Percentiles rank a stretch among this genome's conserved stretches.
phyloP scores from a whole-genome alignment of 768 basidiomycete species.

The Termitomyces sp. region DNA sequence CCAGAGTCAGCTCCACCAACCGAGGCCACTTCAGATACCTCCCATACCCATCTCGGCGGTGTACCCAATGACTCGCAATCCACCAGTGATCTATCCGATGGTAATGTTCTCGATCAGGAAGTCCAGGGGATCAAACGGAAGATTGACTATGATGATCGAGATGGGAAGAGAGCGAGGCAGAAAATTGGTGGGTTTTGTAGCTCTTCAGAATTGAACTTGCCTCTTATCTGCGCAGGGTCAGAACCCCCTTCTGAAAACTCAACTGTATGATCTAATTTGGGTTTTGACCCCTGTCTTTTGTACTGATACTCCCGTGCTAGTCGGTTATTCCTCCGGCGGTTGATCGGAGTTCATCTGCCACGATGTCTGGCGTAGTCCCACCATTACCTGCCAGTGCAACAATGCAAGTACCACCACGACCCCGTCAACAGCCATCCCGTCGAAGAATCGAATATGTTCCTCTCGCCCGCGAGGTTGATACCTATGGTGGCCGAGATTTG shows the following conservation, averaged over 20 bases:
- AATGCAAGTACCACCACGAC: constrained; percentile 28
- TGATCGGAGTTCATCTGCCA: constrained; percentile 22
- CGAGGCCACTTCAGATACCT: constrained; percentile 18
- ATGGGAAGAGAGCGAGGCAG: constrained; percentile 67
- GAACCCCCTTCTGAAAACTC: constrained; percentile 43
- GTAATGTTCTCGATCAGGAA: constrained; percentile 54
- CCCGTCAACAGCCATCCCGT: constrained; percentile 52
- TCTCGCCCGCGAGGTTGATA: constrained; percentile 68
- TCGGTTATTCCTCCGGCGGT: constrained; percentile 26
- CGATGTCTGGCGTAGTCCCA: constrained; percentile 20
- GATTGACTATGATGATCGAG: constrained; percentile 59
- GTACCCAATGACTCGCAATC: constrained; percentile 9
- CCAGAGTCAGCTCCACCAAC: constrained; percentile 26
- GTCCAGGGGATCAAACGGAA: constrained; percentile 70
- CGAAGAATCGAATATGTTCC: constrained; percentile 90
- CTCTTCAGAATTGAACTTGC: constrained; percentile 1
- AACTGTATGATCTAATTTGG: constrained; percentile 33
- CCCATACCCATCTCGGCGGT: constrained; percentile 13
- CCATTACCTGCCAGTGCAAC: constrained; percentile 26
- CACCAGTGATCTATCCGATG: constrained; percentile 21
- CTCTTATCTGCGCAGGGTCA: constrained; percentile 20
- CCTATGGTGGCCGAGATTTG: constrained; percentile 80
- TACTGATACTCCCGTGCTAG: constrained; percentile 16
- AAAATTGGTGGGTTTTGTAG: constrained; percentile 57
- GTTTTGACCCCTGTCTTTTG: constrained; percentile 5